Base-by-base conservation (phyloP, 2,329 filamentous ascomycete genomes). In the Trichophyton rubrum region DNA sequence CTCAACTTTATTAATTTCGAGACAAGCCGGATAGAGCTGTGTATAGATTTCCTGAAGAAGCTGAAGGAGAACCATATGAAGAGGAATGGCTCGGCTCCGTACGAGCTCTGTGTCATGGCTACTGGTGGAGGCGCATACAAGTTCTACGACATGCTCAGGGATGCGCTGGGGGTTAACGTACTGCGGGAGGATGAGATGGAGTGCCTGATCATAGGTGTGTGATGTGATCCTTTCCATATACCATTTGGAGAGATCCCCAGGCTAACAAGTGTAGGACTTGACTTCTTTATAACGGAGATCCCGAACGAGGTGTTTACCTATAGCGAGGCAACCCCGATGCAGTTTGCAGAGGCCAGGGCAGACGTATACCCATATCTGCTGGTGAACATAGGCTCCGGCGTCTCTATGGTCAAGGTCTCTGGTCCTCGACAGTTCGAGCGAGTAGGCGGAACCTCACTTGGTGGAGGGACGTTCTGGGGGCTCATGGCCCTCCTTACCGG, bases 221-320 rank as follows among this genome's bases (percentile, higher is more conserved):
- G 35, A 73, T 65, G 78, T 66, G 38, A n/a, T 24, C 47, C 7
- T 49, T 33, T 6, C 24, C 22, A 27, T 30, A 24, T 30, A 6
- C 27, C 6, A 7, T 30, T 7, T n/a, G 15, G 27, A 13, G 11
- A 24, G 38, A 20, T 35, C 17, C 27, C 61, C 13, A 40, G 59
- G 60, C 65, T 60, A 61, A 47, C 13, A 30, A 11, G 30, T 35
- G 63, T 67, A 90, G 90, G 92, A 11, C 85, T 99, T 49, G 93
- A 99, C 72, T 99, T 97, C 77, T 97, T 99, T 79, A 97, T 97
- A 70, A 95, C 90, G 65, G 91, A 97, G 72, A 97, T 99, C 62
- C 93, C 93, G 20, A 85, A 88, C 67, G 93, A 99, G 75, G 92
- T 99, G 60, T 99, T 99, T 70, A 96, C 90, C 20, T 97, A 97